These are phyloP conservation scores for Cryoendolithus antarcticus DNA, from an alignment of 2,329 filamentous ascomycete genomes.

Conservation along the genomic window DNA sequence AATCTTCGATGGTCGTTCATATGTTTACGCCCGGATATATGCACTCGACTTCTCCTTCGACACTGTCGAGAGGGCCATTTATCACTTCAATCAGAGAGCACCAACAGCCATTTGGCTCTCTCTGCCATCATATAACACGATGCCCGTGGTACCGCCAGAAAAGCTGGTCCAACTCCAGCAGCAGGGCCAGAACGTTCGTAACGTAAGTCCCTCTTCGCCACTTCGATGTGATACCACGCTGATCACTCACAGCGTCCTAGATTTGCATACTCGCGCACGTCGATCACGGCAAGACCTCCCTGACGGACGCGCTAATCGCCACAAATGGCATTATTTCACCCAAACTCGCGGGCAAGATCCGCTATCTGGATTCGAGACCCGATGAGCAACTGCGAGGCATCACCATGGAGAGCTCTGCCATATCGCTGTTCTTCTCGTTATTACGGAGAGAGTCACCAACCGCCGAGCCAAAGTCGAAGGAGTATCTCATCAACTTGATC, in stretches of 20 bases:
- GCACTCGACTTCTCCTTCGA: no score
- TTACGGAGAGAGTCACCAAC: slow-evolving; percentile 56
- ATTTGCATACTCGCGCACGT: slow-evolving; percentile 95
- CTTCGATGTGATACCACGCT: background rate
- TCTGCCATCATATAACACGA: slow-evolving; percentile 31
- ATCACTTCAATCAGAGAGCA: no score
- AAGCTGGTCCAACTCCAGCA: slow-evolving; percentile 84
- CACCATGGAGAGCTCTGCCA: slow-evolving; percentile 99
- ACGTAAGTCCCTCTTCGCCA: slow-evolving; percentile 46
- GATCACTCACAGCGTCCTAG: slow-evolving; percentile 9
- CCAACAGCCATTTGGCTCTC: no score
- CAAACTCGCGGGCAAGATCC: slow-evolving; percentile 93
- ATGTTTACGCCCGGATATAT: background rate
- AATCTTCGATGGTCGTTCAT: background rate
- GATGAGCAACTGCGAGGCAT: slow-evolving; percentile 95
- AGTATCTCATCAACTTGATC: slow-evolving; percentile 94
- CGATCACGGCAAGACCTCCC: slow-evolving; percentile 95
- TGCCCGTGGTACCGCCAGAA: slow-evolving; percentile 86
- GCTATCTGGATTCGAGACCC: slow-evolving; percentile 89
- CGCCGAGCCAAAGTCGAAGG: slow-evolving; percentile 48
- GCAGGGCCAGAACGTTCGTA: slow-evolving; percentile 78
- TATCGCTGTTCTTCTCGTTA: slow-evolving; percentile 92
- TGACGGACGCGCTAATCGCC: slow-evolving; percentile 89
- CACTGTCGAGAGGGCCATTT: no score
- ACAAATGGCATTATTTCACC: slow-evolving; percentile 99